Base-by-base conservation (phyloP, 106 monocot genomes). In the Apostasia shenzhenica region DNA sequence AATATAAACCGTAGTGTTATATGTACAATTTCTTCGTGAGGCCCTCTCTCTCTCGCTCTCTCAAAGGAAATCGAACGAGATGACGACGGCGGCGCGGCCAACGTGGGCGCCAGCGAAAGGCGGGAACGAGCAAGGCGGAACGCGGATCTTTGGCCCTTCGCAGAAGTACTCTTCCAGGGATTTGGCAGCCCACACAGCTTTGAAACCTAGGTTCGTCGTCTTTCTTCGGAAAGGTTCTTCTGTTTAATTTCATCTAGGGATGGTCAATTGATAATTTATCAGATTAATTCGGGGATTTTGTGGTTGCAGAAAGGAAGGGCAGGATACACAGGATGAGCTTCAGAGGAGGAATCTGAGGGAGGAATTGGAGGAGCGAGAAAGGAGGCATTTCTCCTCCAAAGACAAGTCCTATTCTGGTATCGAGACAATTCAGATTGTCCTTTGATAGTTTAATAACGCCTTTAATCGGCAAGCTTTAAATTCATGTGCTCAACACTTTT, bases 81-180 rank as follows among this genome's bases (percentile, higher is more conserved):
- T 97, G 95, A 92, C 97, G 82, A 92, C 97, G 14, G 97, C 97
- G 4, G 97, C 97, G 8, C 67, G 92, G 55, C 92, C 95, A 48
- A 92, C 89, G 10, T 97, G 97, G 97, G 97, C 97, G 38, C 97
- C 97, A 38, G 97, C 97, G 51, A 99, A 99, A 79, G 97, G 92
- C 8, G 97, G 97, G 45, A 81, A 92, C 75, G 97, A 99, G 79
- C 97, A 99, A 73, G 92, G 97, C 1, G 97, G 97, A 4, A 90
- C 97, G 12, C 79, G 97, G 14, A 99, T 99, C 76, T 99, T 99
- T 60, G 97, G 92, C 45, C 97, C 97, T 6, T 92, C 97, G 0
- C 87, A 90, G 82, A 97, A 97, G 68, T 92, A 83, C 81, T 97
- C 97, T 11, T 97, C 92, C 46, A 69, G 97, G 56, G 92, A 97